A percentile compares a stretch with the other conserved stretches of the same genome.
Conservation (phyloP, 352 stramenopile genomes). For the Blastocystis sp. region DNA sequence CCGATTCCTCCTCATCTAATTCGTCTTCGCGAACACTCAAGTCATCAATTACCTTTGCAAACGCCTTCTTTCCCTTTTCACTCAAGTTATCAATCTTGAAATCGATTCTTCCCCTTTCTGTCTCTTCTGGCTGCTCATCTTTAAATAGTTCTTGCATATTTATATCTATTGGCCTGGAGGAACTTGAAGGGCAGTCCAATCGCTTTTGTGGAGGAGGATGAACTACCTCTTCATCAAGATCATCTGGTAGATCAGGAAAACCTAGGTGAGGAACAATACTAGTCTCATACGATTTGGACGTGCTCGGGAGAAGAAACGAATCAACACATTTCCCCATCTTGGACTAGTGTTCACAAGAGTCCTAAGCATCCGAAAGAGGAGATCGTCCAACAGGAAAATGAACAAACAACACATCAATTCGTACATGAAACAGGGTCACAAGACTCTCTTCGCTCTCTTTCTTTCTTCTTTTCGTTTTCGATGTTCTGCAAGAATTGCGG, state of each 20-base stretch:
- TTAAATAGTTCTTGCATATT: background rate
- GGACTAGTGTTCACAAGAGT: background rate
- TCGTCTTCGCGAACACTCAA: background rate
- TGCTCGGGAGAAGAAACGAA: background rate
- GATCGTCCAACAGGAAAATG: background rate
- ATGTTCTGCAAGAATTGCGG: conserved; percentile 24
- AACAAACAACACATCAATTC: background rate
- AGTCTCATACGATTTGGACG: no score
- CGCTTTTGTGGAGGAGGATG: background rate
- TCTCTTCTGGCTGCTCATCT: background rate
- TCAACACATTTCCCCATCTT: background rate
- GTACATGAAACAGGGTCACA: no score
- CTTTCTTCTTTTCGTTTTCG: conserved; percentile 53
- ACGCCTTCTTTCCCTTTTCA: background rate
- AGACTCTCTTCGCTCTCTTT: background rate
- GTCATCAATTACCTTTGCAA: background rate
- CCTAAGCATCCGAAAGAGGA: background rate
- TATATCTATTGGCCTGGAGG: background rate
- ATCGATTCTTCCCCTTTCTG: background rate
- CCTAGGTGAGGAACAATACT: no score
- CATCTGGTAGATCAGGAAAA: no score
- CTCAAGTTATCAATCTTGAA: background rate
- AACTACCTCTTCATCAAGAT: no score
- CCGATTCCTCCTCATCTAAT: conserved; percentile 5
- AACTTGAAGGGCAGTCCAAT: background rate